These are phyloP conservation scores for Rhizopogon rudus DNA, from an alignment of 768 basidiomycete genomes.

Conservation along the genomic window DNA sequence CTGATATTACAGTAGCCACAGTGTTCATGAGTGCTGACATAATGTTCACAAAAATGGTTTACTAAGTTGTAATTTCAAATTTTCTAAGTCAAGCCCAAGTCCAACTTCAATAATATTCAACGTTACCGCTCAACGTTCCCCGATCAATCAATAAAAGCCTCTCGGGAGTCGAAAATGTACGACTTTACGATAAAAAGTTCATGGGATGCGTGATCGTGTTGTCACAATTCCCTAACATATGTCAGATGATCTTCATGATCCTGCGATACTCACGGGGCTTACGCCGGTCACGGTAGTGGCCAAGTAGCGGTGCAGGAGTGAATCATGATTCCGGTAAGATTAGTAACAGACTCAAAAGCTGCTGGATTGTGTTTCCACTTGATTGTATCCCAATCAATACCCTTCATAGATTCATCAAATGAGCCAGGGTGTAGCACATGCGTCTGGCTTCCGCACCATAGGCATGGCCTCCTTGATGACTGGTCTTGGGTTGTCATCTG, in stretches of 20 bases:
- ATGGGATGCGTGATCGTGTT: no score
- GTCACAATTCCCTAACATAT: no score
- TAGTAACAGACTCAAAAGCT: not conserved
- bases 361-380: not conserved
- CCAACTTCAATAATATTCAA: no score
- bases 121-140: no score
- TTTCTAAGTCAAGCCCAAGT: no score
- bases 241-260: no score
- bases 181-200: no score
- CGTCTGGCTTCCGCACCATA: not conserved
- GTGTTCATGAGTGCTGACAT: not conserved
- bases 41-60: not conserved
- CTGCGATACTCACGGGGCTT: no score
- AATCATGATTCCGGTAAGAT: not conserved
- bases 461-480: not conserved
- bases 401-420: not conserved
- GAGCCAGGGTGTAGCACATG: not conserved
- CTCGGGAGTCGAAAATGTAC: no score
- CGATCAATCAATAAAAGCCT: no score
- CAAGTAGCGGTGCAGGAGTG: not conserved
- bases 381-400: not conserved
- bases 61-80: not conserved
- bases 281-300: no score
- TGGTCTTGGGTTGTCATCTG: not conserved
- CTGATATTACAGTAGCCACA: no score